phyloP scores from a whole-genome alignment of 2,329 filamentous ascomycete species.

The Setomelanomma holmii region DNA sequence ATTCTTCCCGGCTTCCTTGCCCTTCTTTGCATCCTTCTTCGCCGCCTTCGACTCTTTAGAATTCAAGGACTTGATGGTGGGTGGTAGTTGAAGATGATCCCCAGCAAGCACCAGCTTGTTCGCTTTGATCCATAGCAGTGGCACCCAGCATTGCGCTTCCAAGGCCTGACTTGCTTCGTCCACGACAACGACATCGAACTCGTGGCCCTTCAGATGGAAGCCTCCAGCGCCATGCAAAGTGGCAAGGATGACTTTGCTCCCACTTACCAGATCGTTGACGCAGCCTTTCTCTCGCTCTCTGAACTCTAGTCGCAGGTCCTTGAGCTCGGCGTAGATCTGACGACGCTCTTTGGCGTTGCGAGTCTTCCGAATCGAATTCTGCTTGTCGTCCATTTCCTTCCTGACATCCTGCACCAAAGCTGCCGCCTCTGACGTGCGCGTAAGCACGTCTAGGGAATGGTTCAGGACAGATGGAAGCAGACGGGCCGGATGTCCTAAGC shows the following conservation, averaged over 20 bases:
- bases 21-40: slow-evolving; percentile 44
- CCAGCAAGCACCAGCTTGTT: slow-evolving; percentile 89
- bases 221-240: slow-evolving; percentile 93
- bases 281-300: slow-evolving; percentile 83
- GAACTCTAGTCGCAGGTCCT: slow-evolving; percentile 86
- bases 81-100: slow-evolving; percentile 91
- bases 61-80: slow-evolving; percentile 84
- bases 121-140: slow-evolving; percentile 72
- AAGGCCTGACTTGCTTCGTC: slow-evolving; percentile 96
- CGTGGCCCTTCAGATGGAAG: slow-evolving; percentile 77
- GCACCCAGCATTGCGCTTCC: slow-evolving; percentile 97
- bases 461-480: slow-evolving; percentile 85
- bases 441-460: slow-evolving; percentile 90
- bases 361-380: slow-evolving; percentile 87
- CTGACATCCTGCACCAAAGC: slow-evolving; percentile 89
- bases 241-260: slow-evolving; percentile 86
- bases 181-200: slow-evolving; percentile 93
- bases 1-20: slow-evolving; percentile 46
- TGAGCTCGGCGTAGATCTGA: slow-evolving; percentile 84
- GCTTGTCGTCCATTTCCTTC: slow-evolving; percentile 90
- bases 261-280: slow-evolving; percentile 74
- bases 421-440: slow-evolving; percentile 87
- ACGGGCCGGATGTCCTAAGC: slow-evolving; percentile 90
- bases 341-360: slow-evolving; percentile 79
- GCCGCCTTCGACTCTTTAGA: slow-evolving; percentile 46